Percentiles rank a stretch among this genome's conserved stretches.
Evolutionary conservation across 768 basidiomycete species (phyloP).

Genomic region (Phanerochaete sordida): DNA sequence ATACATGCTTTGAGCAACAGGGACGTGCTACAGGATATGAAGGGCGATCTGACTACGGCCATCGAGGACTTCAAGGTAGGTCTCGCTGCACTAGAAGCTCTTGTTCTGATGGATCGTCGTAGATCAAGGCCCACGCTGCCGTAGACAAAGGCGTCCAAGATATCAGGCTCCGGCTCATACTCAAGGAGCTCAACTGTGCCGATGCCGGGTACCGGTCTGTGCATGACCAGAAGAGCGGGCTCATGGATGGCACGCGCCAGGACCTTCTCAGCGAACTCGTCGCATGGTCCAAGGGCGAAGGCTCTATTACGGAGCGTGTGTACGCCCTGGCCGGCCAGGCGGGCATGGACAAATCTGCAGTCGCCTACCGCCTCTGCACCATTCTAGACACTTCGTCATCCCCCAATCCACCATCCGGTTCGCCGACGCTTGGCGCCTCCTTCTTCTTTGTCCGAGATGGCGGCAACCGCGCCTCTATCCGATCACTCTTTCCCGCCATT

Average conservation of each 20-base stretch:
- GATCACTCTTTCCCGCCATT: not conserved
- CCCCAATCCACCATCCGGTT: too few relatives aligned
- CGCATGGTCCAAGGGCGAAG: not conserved
- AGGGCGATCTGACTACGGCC: too few relatives aligned
- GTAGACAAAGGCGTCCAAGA: too few relatives aligned
- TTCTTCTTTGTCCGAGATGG: not conserved
- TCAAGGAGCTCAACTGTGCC: not conserved
- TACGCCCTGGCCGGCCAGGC: slow-evolving; percentile 1
- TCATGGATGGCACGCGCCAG: not conserved
- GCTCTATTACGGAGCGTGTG: not conserved
- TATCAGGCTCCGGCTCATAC: too few relatives aligned
- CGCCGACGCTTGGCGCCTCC: not conserved
- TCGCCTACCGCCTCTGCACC: not conserved
- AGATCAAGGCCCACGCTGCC: too few relatives aligned
- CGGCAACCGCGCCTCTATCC: not conserved
- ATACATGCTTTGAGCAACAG: too few relatives aligned
- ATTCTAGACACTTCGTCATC: not conserved
- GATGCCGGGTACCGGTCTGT: slow-evolving; percentile 1
- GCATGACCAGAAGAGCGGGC: not conserved
- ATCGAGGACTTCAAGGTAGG: too few relatives aligned
- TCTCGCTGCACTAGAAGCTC: too few relatives aligned
- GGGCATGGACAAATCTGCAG: slow-evolving; percentile 1
- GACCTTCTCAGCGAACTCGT: not conserved
- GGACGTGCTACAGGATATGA: too few relatives aligned
- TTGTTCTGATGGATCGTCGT: too few relatives aligned